Conservation (phyloP, 2,329 filamentous ascomycete species). For the Aspergillus aculeatinus region DNA sequence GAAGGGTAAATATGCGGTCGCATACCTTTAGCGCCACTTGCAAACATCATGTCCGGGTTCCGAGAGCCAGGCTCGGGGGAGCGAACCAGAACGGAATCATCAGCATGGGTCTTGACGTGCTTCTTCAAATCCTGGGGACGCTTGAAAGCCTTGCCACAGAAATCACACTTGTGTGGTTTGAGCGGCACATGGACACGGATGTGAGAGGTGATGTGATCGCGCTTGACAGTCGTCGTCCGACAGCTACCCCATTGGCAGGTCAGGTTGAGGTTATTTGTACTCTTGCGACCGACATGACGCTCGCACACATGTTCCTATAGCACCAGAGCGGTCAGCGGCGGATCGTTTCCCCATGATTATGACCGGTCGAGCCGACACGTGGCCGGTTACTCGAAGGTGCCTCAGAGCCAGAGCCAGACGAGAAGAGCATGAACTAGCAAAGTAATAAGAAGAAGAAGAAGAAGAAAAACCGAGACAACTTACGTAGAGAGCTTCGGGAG, state of each 20-base stretch:
- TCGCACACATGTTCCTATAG: constrained; percentile 93
- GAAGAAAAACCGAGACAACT: constrained; percentile 21
- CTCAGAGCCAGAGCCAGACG: background rate
- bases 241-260: constrained; percentile 97
- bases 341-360: background rate
- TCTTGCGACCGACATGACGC: constrained; percentile 96
- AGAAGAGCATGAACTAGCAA: no score
- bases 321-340: constrained; percentile 1
- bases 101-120: constrained; percentile 97
- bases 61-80: constrained; percentile 60
- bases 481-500: constrained; percentile 64
- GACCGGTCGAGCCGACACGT: constrained; percentile 6
- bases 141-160: constrained; percentile 99
- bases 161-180: constrained; percentile 98
- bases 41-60: constrained; percentile 44
- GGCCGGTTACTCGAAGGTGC: background rate
- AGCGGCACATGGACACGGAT: constrained; percentile 98
- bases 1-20: constrained; percentile 1
- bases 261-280: constrained; percentile 96
- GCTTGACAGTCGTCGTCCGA: constrained; percentile 95
- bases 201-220: constrained; percentile 98
- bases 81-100: constrained; percentile 76
- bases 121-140: constrained; percentile 98
- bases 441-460: constrained; percentile 1
- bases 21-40: constrained; percentile 37